phyloP scores from a whole-genome alignment of 169 alveolate species.

The Plasmodium gonderi region DNA sequence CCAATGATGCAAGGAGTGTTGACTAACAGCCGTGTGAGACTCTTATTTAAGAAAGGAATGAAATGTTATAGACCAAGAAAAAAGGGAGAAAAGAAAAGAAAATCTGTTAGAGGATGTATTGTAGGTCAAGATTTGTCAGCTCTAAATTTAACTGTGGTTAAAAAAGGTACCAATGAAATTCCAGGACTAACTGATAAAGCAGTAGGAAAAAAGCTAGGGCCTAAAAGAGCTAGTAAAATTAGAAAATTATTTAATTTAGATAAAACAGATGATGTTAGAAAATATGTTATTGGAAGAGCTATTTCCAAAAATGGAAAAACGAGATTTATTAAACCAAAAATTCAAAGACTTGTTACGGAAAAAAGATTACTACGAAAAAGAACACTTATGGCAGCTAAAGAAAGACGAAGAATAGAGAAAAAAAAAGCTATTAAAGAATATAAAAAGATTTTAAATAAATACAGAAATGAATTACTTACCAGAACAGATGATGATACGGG shows the following conservation, averaged over 20 bases:
- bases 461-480: slow-evolving; percentile 42
- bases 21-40: slow-evolving; percentile 89
- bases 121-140: slow-evolving; percentile 99
- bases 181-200: slow-evolving; percentile 97
- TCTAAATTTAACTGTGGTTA: slow-evolving; percentile 94
- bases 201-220: slow-evolving; percentile 99
- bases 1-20: slow-evolving; percentile 99
- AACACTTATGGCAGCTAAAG: slow-evolving; percentile 79
- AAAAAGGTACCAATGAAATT: slow-evolving; percentile 98
- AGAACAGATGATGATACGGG: slow-evolving; percentile 16
- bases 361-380: slow-evolving; percentile 97
- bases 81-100: slow-evolving; percentile 98
- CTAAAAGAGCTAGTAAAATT: slow-evolving; percentile 99
- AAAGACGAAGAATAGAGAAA: slow-evolving; percentile 83
- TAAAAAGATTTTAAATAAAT: slow-evolving; percentile 80
- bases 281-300: slow-evolving; percentile 93
- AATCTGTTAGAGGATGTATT: slow-evolving; percentile 99
- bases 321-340: slow-evolving; percentile 97
- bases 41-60: slow-evolving; percentile 91
- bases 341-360: slow-evolving; percentile 99
- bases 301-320: slow-evolving; percentile 90
- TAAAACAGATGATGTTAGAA: slow-evolving; percentile 95
- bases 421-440: slow-evolving; percentile 83
- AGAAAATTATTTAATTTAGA: slow-evolving; percentile 96
- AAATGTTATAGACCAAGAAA: slow-evolving; percentile 98